These are phyloP conservation scores for Erythrobasidium yunnanense DNA, from an alignment of 768 basidiomycete species.

Conservation along the genomic window DNA sequence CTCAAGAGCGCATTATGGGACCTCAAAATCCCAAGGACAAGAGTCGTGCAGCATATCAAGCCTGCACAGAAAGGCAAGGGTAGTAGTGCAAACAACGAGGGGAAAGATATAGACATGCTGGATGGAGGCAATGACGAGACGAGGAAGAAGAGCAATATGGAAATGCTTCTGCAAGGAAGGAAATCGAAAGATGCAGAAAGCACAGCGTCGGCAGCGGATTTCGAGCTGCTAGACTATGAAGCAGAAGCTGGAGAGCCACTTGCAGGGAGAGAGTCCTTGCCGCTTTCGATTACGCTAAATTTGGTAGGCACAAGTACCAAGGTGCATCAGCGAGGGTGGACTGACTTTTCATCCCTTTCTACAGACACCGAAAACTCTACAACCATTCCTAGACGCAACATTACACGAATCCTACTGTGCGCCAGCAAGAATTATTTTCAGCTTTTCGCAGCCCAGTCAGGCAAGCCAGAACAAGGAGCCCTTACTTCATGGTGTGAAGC, in stretches of 20 bases:
- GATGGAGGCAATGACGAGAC: not conserved
- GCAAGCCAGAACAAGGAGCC: not conserved
- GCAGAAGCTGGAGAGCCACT: slow-evolving; percentile 20
- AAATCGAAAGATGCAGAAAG: not conserved
- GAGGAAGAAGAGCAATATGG: slow-evolving; percentile 4
- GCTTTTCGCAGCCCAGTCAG: not conserved
- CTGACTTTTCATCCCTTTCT: not conserved
- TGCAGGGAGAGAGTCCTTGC: slow-evolving; percentile 16
- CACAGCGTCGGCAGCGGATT: slow-evolving; percentile 6
- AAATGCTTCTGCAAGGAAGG: slow-evolving; percentile 21
- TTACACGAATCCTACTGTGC: slow-evolving; percentile 8
- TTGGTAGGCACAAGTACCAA: slow-evolving; percentile 7
- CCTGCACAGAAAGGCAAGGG: not conserved
- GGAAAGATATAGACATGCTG: not conserved
- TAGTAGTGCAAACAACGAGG: not conserved
- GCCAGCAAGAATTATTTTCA: not conserved
- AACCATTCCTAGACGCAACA: slow-evolving; percentile 19
- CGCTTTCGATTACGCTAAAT: slow-evolving; percentile 20
- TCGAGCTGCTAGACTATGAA: slow-evolving; percentile 28
- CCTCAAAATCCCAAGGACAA: slow-evolving; percentile 23
- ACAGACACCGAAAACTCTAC: slow-evolving; percentile 7
- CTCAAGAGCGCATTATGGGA: slow-evolving; percentile 18
- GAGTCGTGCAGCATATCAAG: not conserved
- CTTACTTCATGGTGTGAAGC: not conserved
- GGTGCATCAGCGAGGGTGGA: not conserved